Conservation (phyloP, 2,329 filamentous ascomycete species). For the Penicillium sp. region DNA sequence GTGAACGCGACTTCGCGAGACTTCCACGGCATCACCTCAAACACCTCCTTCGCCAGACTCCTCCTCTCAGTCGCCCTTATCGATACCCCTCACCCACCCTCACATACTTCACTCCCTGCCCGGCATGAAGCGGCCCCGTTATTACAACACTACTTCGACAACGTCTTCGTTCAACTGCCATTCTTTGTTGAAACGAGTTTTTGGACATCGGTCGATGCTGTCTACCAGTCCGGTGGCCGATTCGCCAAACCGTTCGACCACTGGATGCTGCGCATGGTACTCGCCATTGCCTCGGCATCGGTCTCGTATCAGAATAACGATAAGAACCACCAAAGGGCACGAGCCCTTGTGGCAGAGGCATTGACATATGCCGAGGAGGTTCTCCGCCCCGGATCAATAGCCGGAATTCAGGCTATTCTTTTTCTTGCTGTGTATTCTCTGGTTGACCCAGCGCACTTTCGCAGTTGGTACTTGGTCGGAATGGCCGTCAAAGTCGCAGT, state of each 20-base stretch:
- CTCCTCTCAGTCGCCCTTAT: conserved; percentile 81
- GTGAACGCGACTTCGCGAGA: conserved; percentile 94
- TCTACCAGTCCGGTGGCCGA: conserved; percentile 72
- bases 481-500: conserved; percentile 85
- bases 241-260: conserved; percentile 69
- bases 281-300: conserved; percentile 77
- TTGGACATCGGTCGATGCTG: conserved; percentile 74
- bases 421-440: conserved; percentile 87
- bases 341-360: conserved; percentile 65
- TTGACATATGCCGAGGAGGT: conserved; percentile 79
- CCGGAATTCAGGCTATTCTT: conserved; percentile 83
- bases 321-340: conserved; percentile 63
- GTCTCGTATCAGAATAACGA: conserved; percentile 69
- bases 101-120: conserved; percentile 66
- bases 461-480: conserved; percentile 91
- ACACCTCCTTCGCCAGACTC: conserved; percentile 89
- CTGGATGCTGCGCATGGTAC: conserved; percentile 86
- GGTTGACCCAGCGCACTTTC: conserved; percentile 86
- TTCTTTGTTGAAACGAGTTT: conserved; percentile 80
- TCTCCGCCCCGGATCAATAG: conserved; percentile 78
- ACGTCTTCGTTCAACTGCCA: conserved; percentile 77
- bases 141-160: conserved; percentile 81
- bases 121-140: conserved; percentile 68
- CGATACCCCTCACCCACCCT: conserved; percentile 66
- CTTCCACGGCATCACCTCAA: conserved; percentile 83